Percentiles rank a stretch among this genome's conserved stretches.
Evolutionary conservation across 1,284 basidiomycete genomes (phyloP).

Genomic region (Cutaneotrichosporon cutaneum): DNA sequence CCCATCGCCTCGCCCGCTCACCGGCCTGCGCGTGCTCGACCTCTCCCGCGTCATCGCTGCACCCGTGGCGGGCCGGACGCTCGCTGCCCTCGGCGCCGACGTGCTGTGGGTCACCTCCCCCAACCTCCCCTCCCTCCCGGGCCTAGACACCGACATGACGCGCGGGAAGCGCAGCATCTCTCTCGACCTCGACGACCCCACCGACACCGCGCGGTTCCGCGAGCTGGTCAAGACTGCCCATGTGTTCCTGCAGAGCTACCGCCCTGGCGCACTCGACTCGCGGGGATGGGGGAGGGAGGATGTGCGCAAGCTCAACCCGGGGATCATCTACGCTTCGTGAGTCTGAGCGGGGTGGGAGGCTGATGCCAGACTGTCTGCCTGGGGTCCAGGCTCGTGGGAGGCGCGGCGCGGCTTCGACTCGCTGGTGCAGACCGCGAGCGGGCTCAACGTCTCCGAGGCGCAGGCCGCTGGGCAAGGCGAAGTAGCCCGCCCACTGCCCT

Average conservation of each 20-base stretch:
- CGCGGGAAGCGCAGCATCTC: neutral
- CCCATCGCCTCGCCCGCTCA: neutral
- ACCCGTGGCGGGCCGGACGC: neutral
- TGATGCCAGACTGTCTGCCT: neutral
- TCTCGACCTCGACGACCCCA: neutral
- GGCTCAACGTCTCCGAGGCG: neutral
- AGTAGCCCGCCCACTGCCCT: neutral
- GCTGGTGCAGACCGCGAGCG: neutral
- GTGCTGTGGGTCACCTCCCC: constrained; percentile 3
- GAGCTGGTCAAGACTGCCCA: neutral
- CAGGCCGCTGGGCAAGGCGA: neutral
- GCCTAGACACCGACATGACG: constrained; percentile 1
- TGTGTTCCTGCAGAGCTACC: neutral
- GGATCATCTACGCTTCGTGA: constrained; percentile 1
- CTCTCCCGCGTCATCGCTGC: neutral
- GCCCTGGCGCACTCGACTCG: neutral
- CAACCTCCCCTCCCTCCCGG: neutral
- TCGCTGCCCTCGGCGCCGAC: constrained; percentile 2
- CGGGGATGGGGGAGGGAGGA: neutral
- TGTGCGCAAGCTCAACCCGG: neutral
- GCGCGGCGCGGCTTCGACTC: neutral
- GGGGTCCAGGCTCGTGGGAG: neutral
- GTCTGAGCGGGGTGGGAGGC: neutral
- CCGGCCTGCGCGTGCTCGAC: neutral
- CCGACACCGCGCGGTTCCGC: neutral